A percentile compares a stretch with the other conserved stretches of the same genome.
These are phyloP conservation scores for Microthyrium microscopicum DNA, from an alignment of 2,329 filamentous ascomycete species.

Conservation along the genomic window DNA sequence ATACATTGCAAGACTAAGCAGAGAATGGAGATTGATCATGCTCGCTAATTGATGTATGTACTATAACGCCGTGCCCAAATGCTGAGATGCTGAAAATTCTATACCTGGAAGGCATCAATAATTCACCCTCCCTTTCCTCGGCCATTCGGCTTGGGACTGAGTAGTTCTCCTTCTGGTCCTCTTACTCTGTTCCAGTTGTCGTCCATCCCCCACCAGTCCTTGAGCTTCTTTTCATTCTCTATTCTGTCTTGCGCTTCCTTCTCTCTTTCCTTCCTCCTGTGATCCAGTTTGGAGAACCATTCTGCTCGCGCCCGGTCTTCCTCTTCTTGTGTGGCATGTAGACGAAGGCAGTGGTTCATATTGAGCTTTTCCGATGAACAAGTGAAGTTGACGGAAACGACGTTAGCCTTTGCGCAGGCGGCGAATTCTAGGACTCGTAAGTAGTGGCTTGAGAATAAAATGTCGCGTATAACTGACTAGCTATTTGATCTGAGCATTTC, in stretches of 20 bases:
- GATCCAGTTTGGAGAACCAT: constrained; percentile 69
- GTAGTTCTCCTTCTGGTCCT: constrained; percentile 14
- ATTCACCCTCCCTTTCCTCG: no score
- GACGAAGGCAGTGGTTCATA: constrained; percentile 92
- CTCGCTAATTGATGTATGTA: no score
- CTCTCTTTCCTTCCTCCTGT: constrained; percentile 52
- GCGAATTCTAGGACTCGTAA: constrained; percentile 54
- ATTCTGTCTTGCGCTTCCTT: constrained; percentile 29
- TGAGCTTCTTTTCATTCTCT: constrained; percentile 28
- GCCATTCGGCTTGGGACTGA: no score
- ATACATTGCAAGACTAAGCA: no score
- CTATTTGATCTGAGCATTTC: constrained; percentile 46
- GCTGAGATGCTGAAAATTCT: no score
- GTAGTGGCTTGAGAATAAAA: not conserved
- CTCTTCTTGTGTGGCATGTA: constrained; percentile 67
- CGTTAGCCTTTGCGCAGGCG: constrained; percentile 71
- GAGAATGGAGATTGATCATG: no score
- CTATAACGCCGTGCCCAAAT: no score
- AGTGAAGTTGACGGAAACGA: constrained; percentile 71
- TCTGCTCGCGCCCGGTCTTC: constrained; percentile 81
- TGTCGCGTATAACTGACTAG: constrained; percentile 19
- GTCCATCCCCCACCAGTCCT: constrained; percentile 34
- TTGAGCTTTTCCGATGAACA: constrained; percentile 63
- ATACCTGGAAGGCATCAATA: no score
- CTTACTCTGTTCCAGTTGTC: constrained; percentile 18